Percentiles rank a stretch among this genome's conserved stretches.
These are phyloP conservation scores for Chaetomiaceae sp. DNA, from an alignment of 2,329 filamentous ascomycete genomes.

Conservation along the genomic window DNA sequence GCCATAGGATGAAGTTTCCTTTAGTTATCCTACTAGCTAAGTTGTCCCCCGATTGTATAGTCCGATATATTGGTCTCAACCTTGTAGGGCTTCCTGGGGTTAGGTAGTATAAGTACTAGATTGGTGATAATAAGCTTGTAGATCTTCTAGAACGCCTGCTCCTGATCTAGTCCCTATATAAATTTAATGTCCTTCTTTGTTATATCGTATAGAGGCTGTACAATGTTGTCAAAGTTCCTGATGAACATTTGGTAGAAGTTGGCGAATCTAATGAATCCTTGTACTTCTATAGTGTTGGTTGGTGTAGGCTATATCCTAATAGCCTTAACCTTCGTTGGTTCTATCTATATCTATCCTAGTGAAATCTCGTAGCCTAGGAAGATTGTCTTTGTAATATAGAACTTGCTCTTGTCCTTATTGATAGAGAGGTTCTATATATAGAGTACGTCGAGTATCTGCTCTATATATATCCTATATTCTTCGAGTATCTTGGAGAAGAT, in stretches of 20 bases:
- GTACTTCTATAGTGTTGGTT: constrained; percentile 20
- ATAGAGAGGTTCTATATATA: background rate
- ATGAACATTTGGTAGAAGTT: constrained; percentile 34
- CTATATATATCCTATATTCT: constrained; percentile 7
- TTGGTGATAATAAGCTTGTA: constrained; percentile 21
- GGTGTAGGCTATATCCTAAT: background rate
- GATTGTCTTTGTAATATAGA: background rate
- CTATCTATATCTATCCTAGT: background rate
- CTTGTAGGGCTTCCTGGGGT: constrained; percentile 14
- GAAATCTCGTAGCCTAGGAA: constrained; percentile 2
- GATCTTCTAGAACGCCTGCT: constrained; percentile 22
- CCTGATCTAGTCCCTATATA: constrained; percentile 4
- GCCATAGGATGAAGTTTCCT: background rate
- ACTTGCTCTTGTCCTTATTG: constrained; percentile 6
- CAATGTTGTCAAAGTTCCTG: constrained; percentile 23
- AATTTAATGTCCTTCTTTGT: constrained; percentile 20
- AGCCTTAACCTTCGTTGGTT: no score
- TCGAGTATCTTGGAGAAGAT: constrained; percentile 11
- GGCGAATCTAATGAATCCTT: constrained; percentile 29
- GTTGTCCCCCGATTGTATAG: background rate
- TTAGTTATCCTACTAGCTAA: background rate
- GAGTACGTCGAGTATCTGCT: background rate
- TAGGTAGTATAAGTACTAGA: constrained; percentile 1
- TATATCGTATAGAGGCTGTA: constrained; percentile 22
- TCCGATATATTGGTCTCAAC: constrained; percentile 15